Percentiles rank a stretch among this genome's conserved stretches.
These are phyloP conservation scores for Saccharomycopsis olivae DNA, from an alignment of 805 yeast species.

Conservation along the genomic window DNA sequence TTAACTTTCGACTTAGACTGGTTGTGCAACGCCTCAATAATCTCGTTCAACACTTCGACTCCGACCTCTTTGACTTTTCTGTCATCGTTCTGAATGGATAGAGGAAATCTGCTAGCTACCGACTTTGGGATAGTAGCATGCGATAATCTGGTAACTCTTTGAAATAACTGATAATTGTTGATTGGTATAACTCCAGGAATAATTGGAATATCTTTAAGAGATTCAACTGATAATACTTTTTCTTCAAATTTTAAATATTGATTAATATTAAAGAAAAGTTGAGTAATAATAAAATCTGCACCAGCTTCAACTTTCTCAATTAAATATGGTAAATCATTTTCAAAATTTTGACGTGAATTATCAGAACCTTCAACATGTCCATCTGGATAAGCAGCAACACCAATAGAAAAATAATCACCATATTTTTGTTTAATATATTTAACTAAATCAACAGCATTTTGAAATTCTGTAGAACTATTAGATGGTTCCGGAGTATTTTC, in stretches of 20 bases:
- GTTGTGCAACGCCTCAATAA: conserved; percentile 45
- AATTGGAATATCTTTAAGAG: conserved; percentile 31
- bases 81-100: conserved; percentile 52
- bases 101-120: conserved; percentile 45
- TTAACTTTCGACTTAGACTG: conserved; percentile 38
- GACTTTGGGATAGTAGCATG: conserved; percentile 71
- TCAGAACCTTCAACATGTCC: conserved; percentile 90
- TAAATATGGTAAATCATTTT: conserved; percentile 65
- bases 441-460: conserved; percentile 77
- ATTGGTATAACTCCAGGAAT: conserved; percentile 91
- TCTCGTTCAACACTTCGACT: conserved; percentile 57
- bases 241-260: conserved; percentile 61
- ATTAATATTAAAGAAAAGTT: conserved; percentile 79
- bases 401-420: conserved; percentile 81
- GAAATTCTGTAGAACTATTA: conserved; percentile 33
- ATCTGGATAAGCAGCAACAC: conserved; percentile 97
- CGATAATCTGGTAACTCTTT: conserved; percentile 79
- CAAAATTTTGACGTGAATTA: conserved; percentile 43
- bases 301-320: conserved; percentile 87
- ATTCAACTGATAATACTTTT: conserved; percentile 27
- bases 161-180: conserved; percentile 70
- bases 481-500: background rate
- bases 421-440: conserved; percentile 59
- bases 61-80: conserved; percentile 75
- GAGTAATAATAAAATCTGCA: conserved; percentile 89